A percentile compares a stretch with the other conserved stretches of the same genome.
Evolutionary conservation across 768 basidiomycete genomes (phyloP).

Genomic region (Tricholoma hemisulphureum): DNA sequence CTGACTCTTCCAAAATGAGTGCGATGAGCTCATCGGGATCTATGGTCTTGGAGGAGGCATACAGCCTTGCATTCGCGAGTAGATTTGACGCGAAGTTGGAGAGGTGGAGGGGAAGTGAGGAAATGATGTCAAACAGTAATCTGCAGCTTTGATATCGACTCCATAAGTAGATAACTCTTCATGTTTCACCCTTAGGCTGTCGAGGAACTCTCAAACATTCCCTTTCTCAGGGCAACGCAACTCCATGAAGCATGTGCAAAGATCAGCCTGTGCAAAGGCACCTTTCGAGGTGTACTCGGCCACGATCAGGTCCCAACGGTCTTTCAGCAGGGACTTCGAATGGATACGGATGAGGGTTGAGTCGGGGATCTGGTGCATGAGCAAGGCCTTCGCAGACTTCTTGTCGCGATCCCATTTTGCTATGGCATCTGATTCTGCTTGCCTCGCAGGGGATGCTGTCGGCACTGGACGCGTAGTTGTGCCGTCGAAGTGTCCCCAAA

Average conservation of each 20-base stretch:
- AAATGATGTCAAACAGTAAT: slow-evolving; percentile 28
- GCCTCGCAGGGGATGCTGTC: too few relatives aligned
- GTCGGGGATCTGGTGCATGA: slow-evolving; percentile 31
- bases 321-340: slow-evolving; percentile 21
- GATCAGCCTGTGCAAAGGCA: slow-evolving; percentile 26
- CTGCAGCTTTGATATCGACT: slow-evolving; percentile 20
- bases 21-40: not conserved
- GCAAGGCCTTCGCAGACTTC: slow-evolving; percentile 4
- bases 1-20: not conserved
- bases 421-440: too few relatives aligned
- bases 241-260: slow-evolving; percentile 25
- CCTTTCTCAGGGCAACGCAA: slow-evolving; percentile 24
- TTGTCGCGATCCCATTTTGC: too few relatives aligned
- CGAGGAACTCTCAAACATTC: slow-evolving; percentile 27
- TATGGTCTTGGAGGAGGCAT: not conserved
- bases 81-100: not conserved
- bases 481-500: not conserved
- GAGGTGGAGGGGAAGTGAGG: slow-evolving; percentile 19
- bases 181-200: slow-evolving; percentile 16
- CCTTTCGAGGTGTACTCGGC: slow-evolving; percentile 32
- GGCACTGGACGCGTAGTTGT: not conserved
- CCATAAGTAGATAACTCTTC: slow-evolving; percentile 27
- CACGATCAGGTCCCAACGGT: slow-evolving; percentile 29
- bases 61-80: not conserved
- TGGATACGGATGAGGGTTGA: slow-evolving; percentile 24